phyloP scores from a whole-genome alignment of 2,329 filamentous ascomycete species.

The Orbilia quercus region DNA sequence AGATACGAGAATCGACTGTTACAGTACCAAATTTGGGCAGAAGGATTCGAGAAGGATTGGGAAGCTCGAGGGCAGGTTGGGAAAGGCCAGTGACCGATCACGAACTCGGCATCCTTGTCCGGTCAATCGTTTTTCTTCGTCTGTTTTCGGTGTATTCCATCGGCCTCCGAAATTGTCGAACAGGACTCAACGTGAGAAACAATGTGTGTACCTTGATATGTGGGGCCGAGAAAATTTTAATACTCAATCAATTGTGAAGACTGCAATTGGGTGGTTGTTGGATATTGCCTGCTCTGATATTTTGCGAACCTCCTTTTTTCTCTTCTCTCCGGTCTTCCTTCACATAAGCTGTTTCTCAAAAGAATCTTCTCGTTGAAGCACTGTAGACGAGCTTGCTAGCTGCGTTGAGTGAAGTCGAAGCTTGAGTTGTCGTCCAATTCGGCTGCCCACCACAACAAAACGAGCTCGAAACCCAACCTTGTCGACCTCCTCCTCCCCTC shows the following conservation, averaged over 20 bases:
- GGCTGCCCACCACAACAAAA: constrained; percentile 28
- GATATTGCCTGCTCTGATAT: constrained; percentile 1
- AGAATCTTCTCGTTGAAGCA: constrained; percentile 3
- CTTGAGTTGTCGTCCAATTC: constrained; percentile 12
- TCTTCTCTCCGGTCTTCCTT: background rate
- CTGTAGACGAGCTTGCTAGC: constrained; percentile 25
- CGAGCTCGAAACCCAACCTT: constrained; percentile 55
- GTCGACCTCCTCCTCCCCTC: constrained; percentile 55
- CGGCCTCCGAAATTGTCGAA: constrained; percentile 35
- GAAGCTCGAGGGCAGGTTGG: constrained; percentile 47
- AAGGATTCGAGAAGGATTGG: constrained; percentile 21
- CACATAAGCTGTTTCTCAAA: background rate
- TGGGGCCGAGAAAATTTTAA: constrained; percentile 2
- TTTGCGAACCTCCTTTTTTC: no score
- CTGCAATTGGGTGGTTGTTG: constrained; percentile 7
- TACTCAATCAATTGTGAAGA: constrained; percentile 11
- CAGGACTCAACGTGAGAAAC: background rate
- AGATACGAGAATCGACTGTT: constrained; percentile 9
- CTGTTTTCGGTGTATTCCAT: constrained; percentile 33
- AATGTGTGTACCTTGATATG: background rate
- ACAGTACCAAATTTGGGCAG: background rate
- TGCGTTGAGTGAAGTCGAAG: background rate
- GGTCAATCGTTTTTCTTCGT: background rate
- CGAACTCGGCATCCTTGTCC: constrained; percentile 19
- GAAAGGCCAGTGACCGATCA: constrained; percentile 29